Conservation (phyloP, 495 filamentous ascomycete species). For the Penicillium canescens region DNA sequence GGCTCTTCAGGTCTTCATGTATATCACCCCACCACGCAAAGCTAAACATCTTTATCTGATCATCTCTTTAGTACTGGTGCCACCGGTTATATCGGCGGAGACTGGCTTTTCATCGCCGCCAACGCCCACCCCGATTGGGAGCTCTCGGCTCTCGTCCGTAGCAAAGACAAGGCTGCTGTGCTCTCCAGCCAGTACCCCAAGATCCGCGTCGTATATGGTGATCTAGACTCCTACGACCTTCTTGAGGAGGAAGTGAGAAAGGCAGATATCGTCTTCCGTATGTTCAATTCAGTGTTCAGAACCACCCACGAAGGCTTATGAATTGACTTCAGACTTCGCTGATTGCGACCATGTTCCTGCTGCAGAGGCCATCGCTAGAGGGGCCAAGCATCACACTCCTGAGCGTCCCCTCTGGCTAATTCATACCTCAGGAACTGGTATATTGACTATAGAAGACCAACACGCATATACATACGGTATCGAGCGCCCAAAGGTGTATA, state of each 20-base stretch:
- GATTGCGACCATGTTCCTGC: constrained; percentile 4
- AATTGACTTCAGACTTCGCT: background rate
- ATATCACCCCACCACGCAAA: no score
- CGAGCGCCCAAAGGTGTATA: background rate
- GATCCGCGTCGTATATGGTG: constrained; percentile 49
- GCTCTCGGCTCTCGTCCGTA: constrained; percentile 65
- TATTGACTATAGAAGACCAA: no score
- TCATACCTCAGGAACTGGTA: constrained; percentile 9
- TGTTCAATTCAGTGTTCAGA: constrained; percentile 11
- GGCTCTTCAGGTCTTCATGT: no score
- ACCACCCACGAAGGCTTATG: no score
- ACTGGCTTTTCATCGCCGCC: constrained; percentile 58
- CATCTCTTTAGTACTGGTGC: constrained; percentile 54
- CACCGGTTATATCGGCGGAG: constrained; percentile 80
- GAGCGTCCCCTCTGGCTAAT: no score
- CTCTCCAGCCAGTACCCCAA: constrained; percentile 57
- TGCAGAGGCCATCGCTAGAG: no score
- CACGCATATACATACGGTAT: no score
- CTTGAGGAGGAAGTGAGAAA: constrained; percentile 53
- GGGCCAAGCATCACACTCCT: no score
- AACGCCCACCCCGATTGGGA: constrained; percentile 68
- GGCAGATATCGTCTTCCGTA: constrained; percentile 58
- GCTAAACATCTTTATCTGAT: no score
- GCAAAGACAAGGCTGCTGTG: constrained; percentile 60
- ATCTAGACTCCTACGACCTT: constrained; percentile 50